phyloP scores from a whole-genome alignment of 2,329 filamentous ascomycete genomes.

The Verticillium zaregamsianum region DNA sequence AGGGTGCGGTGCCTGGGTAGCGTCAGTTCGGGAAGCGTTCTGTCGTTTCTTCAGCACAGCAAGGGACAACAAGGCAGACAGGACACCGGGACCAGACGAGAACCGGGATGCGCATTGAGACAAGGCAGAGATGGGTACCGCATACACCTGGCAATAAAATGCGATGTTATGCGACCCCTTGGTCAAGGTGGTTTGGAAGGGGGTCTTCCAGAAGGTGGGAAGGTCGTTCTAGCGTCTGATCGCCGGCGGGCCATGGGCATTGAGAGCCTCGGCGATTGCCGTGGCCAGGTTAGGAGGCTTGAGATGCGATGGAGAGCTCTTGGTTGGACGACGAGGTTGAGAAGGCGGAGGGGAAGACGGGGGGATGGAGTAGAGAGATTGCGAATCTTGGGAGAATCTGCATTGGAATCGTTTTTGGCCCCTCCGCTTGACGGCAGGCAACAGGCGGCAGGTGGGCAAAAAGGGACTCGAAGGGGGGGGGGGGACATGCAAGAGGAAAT shows the following conservation, averaged over 20 bases:
- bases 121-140: conserved; percentile 32
- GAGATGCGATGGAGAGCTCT: not conserved
- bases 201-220: conserved; percentile 28
- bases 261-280: not conserved
- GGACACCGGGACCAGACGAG: conserved; percentile 9
- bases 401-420: not conserved
- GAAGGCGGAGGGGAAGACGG: not conserved
- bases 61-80: conserved; percentile 12
- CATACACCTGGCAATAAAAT: conserved; percentile 44
- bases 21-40: no score
- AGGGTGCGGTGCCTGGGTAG: no score
- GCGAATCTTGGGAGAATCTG: conserved; percentile 8
- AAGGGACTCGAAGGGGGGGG: no score
- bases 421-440: not conserved
- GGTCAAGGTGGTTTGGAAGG: conserved; percentile 9
- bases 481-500: not conserved
- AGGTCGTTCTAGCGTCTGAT: conserved; percentile 27
- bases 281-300: not conserved
- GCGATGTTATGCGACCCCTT: conserved; percentile 37
- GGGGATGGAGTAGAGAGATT: conserved; percentile 9
- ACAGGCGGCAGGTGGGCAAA: not conserved
- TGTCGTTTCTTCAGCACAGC: conserved; percentile 1
- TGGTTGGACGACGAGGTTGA: not conserved
- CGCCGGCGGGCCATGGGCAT: not conserved
- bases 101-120: conserved; percentile 37